Evolutionary conservation across 768 basidiomycete species (phyloP), one percentile per base, ranked within the genome.

Genomic region (Ramaria rubella): DNA sequence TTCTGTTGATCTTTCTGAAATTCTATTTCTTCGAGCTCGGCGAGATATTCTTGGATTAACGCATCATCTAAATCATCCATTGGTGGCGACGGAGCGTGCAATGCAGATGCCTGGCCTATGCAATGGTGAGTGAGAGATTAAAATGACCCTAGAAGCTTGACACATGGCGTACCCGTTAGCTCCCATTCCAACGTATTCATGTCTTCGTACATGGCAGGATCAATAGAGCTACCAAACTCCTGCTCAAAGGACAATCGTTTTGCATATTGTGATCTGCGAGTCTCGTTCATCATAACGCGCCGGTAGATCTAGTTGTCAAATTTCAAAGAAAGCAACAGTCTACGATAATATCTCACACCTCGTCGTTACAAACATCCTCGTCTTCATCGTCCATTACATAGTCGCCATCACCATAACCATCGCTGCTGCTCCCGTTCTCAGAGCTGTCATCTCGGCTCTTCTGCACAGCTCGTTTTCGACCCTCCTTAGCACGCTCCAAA

Each of bases 171-270:
- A 48, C 55, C 55, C 5, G 55, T 56, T n/a, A 31, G 36, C 12
- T 45, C 55, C 33, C 21, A n/a, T 33, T 56, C 55, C 24, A 56
- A 23, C 21, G 55, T 34, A n/a, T 48, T 21, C 55, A 56, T 56
- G 27, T 56, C 55, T 9, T 87, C 85, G 31, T 89, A 85, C 63
- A 87, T 69, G 65, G 81, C 81, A 4, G 87, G 87, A 64, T 89
- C 87, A 57, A 87, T 80, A 1, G 87, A 88, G 15, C 85, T 86
- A 5, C 87, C 87, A 3, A 89, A 86, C 57, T 87, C 85, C 17
- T 71, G 65, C 26, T 79, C 76, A 58, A 85, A 89, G 1, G 85
- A 87, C 2, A 86, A 65, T 8, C 79, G 76, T 61, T 83, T 87
- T 2, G 74, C 67, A 63, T 87, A 79, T 2, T 65, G 71, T 17